A percentile compares a stretch with the other conserved stretches of the same genome.
Evolutionary conservation across 139 green algal species (phyloP).

Genomic region (Coelastrella sp.): DNA sequence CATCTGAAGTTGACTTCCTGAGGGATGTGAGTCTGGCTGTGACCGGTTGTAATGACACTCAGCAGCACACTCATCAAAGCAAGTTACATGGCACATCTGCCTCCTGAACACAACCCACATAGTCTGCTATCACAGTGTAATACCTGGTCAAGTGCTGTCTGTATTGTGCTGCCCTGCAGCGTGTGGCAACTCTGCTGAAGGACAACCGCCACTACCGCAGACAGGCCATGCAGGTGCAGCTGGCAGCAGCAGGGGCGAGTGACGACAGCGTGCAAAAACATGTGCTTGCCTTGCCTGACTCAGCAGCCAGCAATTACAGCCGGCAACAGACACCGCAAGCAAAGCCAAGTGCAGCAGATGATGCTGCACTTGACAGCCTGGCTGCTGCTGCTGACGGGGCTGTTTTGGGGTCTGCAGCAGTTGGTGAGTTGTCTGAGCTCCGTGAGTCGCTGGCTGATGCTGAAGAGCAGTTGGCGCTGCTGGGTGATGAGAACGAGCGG

Average conservation of each 20-base stretch:
- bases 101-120: neutral
- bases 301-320: constrained; percentile 34
- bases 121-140: too few relatives aligned
- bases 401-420: neutral
- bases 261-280: neutral
- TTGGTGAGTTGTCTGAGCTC: neutral
- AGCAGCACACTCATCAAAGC: neutral
- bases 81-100: neutral
- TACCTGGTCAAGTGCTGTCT: neutral
- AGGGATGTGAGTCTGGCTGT: constrained; percentile 17
- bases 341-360: neutral
- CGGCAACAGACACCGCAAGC: neutral
- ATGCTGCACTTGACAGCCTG: neutral
- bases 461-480: constrained; percentile 23
- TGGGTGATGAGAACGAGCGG: constrained; percentile 68
- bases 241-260: constrained; percentile 21
- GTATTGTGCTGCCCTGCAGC: neutral
- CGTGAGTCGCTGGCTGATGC: neutral
- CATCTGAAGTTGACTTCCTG: constrained; percentile 59
- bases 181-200: constrained; percentile 48
- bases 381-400: constrained; percentile 42
- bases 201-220: constrained; percentile 59
- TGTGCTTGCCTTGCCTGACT: neutral
- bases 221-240: constrained; percentile 45
- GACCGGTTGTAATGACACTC: neutral